These are phyloP conservation scores for Hyphodiscus sp. DNA, from an alignment of 2,329 filamentous ascomycete species.

Conservation along the genomic window DNA sequence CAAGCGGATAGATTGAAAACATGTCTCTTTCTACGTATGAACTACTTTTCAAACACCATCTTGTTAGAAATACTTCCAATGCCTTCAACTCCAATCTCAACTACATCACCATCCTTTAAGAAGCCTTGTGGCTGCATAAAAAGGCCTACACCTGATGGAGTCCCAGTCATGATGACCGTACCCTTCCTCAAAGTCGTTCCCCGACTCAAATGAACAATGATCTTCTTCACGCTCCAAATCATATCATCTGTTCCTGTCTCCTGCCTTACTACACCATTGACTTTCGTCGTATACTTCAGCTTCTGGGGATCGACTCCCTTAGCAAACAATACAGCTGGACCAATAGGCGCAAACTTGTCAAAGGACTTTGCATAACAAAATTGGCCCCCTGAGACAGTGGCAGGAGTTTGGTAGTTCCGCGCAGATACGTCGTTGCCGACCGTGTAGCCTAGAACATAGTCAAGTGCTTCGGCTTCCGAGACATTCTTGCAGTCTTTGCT, in stretches of 20 bases:
- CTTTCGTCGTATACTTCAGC: constrained; percentile 31
- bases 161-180: constrained; percentile 45
- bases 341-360: constrained; percentile 38
- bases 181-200: constrained; percentile 39
- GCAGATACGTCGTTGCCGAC: constrained; percentile 38
- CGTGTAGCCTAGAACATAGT: constrained; percentile 38
- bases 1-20: too few relatives aligned
- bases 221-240: constrained; percentile 37
- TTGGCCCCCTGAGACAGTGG: constrained; percentile 33
- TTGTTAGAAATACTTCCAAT: constrained; percentile 29
- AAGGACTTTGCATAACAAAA: constrained; percentile 40
- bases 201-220: constrained; percentile 37
- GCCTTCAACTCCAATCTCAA: constrained; percentile 26
- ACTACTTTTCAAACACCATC: constrained; percentile 3
- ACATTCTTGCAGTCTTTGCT: constrained; percentile 36
- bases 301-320: constrained; percentile 9
- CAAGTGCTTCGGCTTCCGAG: constrained; percentile 31
- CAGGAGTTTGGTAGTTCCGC: constrained; percentile 32
- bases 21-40: too few relatives aligned
- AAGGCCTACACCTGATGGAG: constrained; percentile 35
- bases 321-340: constrained; percentile 34
- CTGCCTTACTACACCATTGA: constrained; percentile 40
- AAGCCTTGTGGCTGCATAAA: constrained; percentile 30
- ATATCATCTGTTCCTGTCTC: constrained; percentile 38
- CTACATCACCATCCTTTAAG: constrained; percentile 32